Evolutionary conservation across 1,284 basidiomycete species (phyloP).

Genomic region (Athelia psychrophila): DNA sequence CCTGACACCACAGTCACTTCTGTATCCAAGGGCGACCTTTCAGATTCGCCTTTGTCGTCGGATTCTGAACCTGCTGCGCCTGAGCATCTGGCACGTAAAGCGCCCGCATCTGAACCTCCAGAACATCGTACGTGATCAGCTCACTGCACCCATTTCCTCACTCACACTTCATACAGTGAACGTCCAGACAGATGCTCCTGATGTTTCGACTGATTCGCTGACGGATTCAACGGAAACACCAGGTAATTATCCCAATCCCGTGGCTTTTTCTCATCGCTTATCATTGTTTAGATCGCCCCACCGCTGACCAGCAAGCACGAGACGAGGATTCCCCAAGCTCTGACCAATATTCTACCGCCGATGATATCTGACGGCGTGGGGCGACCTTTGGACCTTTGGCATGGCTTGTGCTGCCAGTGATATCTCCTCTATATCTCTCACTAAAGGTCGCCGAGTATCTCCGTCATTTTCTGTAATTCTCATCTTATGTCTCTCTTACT

Average conservation of each 20-base stretch:
- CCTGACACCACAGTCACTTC: neutral
- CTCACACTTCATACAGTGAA: too few species aligned
- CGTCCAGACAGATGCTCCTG: too few species aligned
- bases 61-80: neutral
- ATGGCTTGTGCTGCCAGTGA: conserved; percentile 40
- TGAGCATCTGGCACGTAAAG: neutral
- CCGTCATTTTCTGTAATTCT: conserved; percentile 32
- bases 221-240: too few species aligned
- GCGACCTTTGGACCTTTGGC: conserved; percentile 51
- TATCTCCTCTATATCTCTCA: conserved; percentile 39
- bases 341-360: too few species aligned
- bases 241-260: too few species aligned
- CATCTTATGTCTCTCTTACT: too few species aligned
- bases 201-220: too few species aligned
- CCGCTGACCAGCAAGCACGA: conserved; percentile 5
- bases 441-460: conserved; percentile 60
- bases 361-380: conserved; percentile 48
- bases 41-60: neutral
- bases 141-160: too few species aligned
- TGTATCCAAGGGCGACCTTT: neutral
- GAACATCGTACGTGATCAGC: too few species aligned
- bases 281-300: neutral
- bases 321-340: neutral
- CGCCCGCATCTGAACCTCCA: neutral
- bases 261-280: too few species aligned